Conservation (phyloP, 23 red algal genomes). For the Gracilaria gracilis region DNA sequence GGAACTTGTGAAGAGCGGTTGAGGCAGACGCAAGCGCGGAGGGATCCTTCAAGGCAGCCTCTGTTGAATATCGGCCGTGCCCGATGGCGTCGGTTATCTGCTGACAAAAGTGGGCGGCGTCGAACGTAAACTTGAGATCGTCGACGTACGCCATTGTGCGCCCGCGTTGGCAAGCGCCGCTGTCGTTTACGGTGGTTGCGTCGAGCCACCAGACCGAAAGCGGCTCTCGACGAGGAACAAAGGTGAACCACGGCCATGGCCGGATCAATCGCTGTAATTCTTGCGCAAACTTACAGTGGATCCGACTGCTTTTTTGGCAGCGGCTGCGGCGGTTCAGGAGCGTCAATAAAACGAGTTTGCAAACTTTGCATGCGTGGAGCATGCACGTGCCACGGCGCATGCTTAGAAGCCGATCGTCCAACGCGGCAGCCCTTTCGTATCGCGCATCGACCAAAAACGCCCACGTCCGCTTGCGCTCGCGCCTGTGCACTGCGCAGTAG, state of each 20-base stretch:
- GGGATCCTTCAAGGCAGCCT: conserved; percentile 20
- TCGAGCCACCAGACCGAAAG: too few relatives aligned
- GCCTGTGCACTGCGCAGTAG: not conserved
- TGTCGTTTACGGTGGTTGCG: not conserved
- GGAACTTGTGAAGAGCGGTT: conserved; percentile 39
- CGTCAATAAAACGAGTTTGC: too few relatives aligned
- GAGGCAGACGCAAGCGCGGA: conserved; percentile 26
- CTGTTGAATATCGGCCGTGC: conserved; percentile 1
- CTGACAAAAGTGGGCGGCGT: conserved; percentile 50
- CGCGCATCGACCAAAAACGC: too few relatives aligned
- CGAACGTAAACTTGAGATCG: conserved; percentile 40
- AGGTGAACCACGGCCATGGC: too few relatives aligned
- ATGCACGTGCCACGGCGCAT: not conserved
- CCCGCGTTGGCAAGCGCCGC: not conserved
- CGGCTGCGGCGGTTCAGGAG: too few relatives aligned
- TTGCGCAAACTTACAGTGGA: not conserved
- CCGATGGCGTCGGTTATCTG: conserved; percentile 23
- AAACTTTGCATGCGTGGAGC: not conserved
- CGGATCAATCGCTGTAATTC: not conserved
- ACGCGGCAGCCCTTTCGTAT: too few relatives aligned
- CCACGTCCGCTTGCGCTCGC: too few relatives aligned
- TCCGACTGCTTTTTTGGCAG: too few relatives aligned
- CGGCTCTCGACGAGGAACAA: too few relatives aligned
- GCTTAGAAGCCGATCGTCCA: not conserved
- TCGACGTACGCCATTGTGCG: conserved; percentile 37